Percentiles rank a stretch among this genome's conserved stretches.
Evolutionary conservation across 2,329 filamentous ascomycete genomes (phyloP).

Genomic region (Madurella fahalii): DNA sequence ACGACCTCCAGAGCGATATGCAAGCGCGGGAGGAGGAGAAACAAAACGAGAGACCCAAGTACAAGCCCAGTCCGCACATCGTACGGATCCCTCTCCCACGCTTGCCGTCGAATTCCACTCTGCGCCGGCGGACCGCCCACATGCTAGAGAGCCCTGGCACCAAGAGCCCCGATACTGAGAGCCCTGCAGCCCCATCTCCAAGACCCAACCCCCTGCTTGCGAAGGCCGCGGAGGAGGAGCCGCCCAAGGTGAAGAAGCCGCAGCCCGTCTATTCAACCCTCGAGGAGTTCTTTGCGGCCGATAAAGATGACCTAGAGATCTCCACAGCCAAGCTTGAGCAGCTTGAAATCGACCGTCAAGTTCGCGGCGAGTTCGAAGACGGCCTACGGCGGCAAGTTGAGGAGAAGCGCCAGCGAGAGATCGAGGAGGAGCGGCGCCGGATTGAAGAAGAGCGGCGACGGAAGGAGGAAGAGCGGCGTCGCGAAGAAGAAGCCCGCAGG

Average conservation of each 20-base stretch:
- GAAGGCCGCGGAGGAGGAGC: not conserved
- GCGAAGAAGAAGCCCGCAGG: constrained; percentile 22
- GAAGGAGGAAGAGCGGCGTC: constrained; percentile 24
- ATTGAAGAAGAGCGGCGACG: constrained; percentile 20
- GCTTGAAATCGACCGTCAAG: constrained; percentile 18
- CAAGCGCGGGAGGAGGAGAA: constrained; percentile 10
- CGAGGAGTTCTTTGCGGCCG: constrained; percentile 20
- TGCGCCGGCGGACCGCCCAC: constrained; percentile 1
- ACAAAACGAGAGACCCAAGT: constrained; percentile 4
- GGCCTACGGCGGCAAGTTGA: constrained; percentile 7
- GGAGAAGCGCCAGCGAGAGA: constrained; percentile 15
- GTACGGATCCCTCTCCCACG: constrained; percentile 12
- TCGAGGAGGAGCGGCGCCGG: constrained; percentile 22
- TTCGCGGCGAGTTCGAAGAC: constrained; percentile 14
- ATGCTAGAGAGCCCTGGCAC: constrained; percentile 1
- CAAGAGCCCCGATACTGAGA: constrained; percentile 4
- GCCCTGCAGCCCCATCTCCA: not conserved
- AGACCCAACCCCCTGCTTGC: constrained; percentile 3
- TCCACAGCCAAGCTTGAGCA: constrained; percentile 18
- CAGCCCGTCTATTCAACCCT: constrained; percentile 1
- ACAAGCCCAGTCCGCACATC: constrained; percentile 3
- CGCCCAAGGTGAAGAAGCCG: constrained; percentile 5
- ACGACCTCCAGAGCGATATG: constrained; percentile 12
- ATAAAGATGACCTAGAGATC: constrained; percentile 17
- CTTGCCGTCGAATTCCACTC: constrained; percentile 4